Evolutionary conservation across 2,329 filamentous ascomycete genomes (phyloP).

Genomic region (Emericellopsis cladophorae): DNA sequence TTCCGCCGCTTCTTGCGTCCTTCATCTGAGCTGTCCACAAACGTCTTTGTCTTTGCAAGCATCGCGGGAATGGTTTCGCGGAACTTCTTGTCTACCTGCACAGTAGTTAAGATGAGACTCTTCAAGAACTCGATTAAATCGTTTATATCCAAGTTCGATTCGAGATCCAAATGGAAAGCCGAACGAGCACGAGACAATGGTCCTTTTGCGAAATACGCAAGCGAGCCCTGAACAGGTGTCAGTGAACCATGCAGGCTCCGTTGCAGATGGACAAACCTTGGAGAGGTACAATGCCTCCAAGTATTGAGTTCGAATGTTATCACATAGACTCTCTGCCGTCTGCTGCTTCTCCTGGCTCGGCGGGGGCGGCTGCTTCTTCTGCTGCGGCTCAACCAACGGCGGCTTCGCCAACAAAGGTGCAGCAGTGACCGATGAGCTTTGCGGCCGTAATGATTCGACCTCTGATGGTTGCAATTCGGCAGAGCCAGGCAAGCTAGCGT

Average conservation of each 20-base stretch:
- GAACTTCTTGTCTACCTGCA: constrained; percentile 68
- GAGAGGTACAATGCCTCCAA: constrained; percentile 50
- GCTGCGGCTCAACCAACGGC: neutral
- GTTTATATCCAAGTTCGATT: constrained; percentile 44
- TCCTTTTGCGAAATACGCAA: constrained; percentile 77
- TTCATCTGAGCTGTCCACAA: constrained; percentile 42
- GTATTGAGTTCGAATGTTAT: constrained; percentile 45
- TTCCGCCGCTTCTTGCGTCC: constrained; percentile 34
- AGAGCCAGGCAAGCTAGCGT: neutral
- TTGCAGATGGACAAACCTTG: constrained; percentile 29
- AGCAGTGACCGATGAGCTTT: too few relatives aligned
- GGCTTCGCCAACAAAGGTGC: neutral
- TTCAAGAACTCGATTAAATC: constrained; percentile 60
- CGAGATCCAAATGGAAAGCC: constrained; percentile 51
- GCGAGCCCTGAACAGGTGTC: constrained; percentile 41
- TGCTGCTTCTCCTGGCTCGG: constrained; percentile 20
- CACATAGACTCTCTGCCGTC: constrained; percentile 39
- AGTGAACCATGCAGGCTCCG: neutral
- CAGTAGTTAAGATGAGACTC: constrained; percentile 50
- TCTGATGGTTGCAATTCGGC: neutral
- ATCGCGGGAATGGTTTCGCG: constrained; percentile 55
- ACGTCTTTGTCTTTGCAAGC: constrained; percentile 41
- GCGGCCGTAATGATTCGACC: too few relatives aligned
- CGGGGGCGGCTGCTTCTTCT: neutral
- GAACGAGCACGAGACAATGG: constrained; percentile 64